Percentiles rank a stretch among this genome's conserved stretches.
Evolutionary conservation across 495 filamentous ascomycete genomes (phyloP).

Genomic region (Margaritispora aquatica): DNA sequence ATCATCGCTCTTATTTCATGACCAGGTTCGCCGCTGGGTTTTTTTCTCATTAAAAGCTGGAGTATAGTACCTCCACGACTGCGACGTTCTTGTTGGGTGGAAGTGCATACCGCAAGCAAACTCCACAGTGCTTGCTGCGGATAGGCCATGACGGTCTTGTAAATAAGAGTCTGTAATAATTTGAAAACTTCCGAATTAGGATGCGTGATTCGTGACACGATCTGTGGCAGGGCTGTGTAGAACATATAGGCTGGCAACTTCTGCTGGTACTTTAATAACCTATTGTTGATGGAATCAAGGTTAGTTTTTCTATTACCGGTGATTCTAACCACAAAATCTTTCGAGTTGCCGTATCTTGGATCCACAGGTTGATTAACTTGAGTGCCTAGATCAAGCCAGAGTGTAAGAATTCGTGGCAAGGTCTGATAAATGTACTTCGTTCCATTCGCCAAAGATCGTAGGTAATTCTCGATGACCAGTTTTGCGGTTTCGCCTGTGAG

Average conservation of each 20-base stretch:
- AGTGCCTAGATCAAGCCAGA: constrained; percentile 89
- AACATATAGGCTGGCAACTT: constrained; percentile 81
- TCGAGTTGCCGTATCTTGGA: constrained; percentile 52
- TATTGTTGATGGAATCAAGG: constrained; percentile 62
- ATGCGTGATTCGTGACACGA: constrained; percentile 88
- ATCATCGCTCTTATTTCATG: constrained; percentile 63
- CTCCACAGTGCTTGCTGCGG: constrained; percentile 94
- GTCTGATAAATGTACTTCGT: constrained; percentile 95
- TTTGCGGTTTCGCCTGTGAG: constrained; percentile 75
- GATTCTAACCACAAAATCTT: constrained; percentile 45
- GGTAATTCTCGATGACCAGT: constrained; percentile 87
- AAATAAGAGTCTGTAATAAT: constrained; percentile 67
- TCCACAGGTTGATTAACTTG: constrained; percentile 63
- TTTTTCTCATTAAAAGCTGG: constrained; percentile 31
- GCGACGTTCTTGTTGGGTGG: constrained; percentile 43
- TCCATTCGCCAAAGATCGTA: constrained; percentile 74
- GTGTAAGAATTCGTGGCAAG: constrained; percentile 78
- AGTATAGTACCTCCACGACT: constrained; percentile 46
- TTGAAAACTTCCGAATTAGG: constrained; percentile 68
- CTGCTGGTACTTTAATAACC: constrained; percentile 65
- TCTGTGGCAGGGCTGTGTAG: constrained; percentile 87
- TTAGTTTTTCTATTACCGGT: constrained; percentile 44
- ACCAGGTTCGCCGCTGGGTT: constrained; percentile 7
- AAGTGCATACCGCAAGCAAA: constrained; percentile 71
- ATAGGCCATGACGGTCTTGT: constrained; percentile 70